A percentile compares a stretch with the other conserved stretches of the same genome.
phyloP scores from a whole-genome alignment of 306 rosid genomes.

The Gastrolobium bilobum region DNA sequence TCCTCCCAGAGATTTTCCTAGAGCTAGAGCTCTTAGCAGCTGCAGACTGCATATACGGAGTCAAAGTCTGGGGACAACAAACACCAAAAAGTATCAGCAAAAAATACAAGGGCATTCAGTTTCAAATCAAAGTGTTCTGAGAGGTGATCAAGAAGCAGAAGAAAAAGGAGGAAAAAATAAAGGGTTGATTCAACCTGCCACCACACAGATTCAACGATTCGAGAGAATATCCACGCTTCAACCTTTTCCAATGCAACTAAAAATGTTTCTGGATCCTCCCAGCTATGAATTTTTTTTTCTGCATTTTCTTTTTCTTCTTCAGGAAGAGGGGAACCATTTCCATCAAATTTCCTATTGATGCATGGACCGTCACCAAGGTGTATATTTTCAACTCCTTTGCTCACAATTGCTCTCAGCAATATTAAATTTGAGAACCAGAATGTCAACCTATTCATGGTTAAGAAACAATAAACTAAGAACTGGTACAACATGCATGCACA shows the following conservation, averaged over 20 bases:
- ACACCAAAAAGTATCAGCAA: conserved; percentile 51
- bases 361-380: conserved; percentile 43
- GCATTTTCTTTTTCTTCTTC: conserved; percentile 53
- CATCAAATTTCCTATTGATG: conserved; percentile 45
- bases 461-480: conserved; percentile 29
- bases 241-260: conserved; percentile 74
- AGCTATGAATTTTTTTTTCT: conserved; percentile 47
- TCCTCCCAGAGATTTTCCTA: conserved; percentile 64
- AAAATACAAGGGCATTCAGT: conserved; percentile 20
- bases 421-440: conserved; percentile 92
- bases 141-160: conserved; percentile 33
- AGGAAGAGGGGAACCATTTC: conserved; percentile 30
- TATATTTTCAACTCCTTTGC: conserved; percentile 56
- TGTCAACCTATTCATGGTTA: conserved; percentile 75
- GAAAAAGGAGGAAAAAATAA: conserved; percentile 31
- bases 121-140: conserved; percentile 39
- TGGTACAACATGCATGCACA: conserved; percentile 1
- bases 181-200: conserved; percentile 78
- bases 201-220: conserved; percentile 96
- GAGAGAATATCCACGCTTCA: conserved; percentile 88
- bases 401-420: conserved; percentile 73
- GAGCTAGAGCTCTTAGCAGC: conserved; percentile 71
- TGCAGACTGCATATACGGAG: conserved; percentile 91
- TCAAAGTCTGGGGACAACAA: conserved; percentile 72
- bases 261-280: conserved; percentile 71